A percentile compares a stretch with the other conserved stretches of the same genome.
Evolutionary conservation across 139 green algal genomes (phyloP).

Genomic region (Volvox africanus): DNA sequence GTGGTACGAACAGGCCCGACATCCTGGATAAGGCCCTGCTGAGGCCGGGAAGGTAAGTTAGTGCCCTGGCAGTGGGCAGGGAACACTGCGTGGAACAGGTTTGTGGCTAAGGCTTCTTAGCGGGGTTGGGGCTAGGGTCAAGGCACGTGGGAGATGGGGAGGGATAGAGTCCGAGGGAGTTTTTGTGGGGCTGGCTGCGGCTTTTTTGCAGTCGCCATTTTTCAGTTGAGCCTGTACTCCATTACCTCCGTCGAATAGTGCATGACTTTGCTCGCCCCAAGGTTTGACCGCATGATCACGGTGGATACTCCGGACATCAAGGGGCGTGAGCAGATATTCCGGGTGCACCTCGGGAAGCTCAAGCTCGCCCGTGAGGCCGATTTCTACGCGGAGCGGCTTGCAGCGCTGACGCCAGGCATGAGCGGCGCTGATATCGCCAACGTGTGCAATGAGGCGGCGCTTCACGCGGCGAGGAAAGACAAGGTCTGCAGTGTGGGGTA

Average conservation of each 20-base stretch:
- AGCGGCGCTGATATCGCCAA: conserved; percentile 99
- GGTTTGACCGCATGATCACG: conserved; percentile 97
- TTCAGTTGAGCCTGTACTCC: too few species aligned
- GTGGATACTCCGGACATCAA: conserved; percentile 98
- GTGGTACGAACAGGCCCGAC: conserved; percentile 98
- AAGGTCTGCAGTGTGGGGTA: conserved; percentile 46
- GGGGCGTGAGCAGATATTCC: conserved; percentile 97
- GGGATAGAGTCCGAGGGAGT: too few species aligned
- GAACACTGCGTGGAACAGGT: too few species aligned
- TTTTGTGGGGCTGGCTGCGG: too few species aligned
- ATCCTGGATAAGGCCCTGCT: conserved; percentile 98
- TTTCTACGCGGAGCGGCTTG: conserved; percentile 90
- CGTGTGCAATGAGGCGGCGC: conserved; percentile 97
- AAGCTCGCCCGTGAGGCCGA: conserved; percentile 85
- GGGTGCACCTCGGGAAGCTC: conserved; percentile 88
- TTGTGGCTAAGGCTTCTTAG: too few species aligned
- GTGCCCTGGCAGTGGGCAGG: conserved; percentile 56
- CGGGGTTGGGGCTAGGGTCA: too few species aligned
- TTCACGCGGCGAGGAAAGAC: conserved; percentile 89
- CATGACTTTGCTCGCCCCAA: neutral
- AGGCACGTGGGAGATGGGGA: too few species aligned
- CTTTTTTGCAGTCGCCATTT: too few species aligned
- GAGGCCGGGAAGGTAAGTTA: conserved; percentile 78
- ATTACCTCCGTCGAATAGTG: too few species aligned
- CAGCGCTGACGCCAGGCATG: conserved; percentile 95